Conservation (phyloP, 352 stramenopile species). For the Globisporangium orthogonon region DNA sequence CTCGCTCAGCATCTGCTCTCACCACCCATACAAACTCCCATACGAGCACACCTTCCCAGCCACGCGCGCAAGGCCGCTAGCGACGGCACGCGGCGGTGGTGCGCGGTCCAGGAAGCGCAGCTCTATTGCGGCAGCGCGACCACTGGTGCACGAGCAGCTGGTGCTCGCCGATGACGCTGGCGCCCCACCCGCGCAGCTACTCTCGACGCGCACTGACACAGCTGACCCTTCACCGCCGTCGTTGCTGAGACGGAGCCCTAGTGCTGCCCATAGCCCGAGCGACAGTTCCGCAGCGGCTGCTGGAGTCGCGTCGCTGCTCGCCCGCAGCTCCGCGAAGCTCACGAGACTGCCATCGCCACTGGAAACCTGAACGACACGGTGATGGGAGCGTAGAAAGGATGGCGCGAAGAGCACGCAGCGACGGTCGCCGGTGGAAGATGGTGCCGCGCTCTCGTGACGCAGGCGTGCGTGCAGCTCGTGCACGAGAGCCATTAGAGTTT, state of each 20-base stretch:
- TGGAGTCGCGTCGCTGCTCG: too few relatives aligned
- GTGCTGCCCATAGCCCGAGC: not conserved
- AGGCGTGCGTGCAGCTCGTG: not conserved
- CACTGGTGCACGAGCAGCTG: conserved; percentile 26
- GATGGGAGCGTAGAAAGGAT: not conserved
- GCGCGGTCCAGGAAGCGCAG: conserved; percentile 31
- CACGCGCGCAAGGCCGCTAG: conserved; percentile 28
- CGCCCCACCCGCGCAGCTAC: not conserved
- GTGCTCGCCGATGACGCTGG: too few relatives aligned
- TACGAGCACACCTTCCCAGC: conserved; percentile 11
- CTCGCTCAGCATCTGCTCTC: not conserved
- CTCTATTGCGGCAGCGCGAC: conserved; percentile 17
- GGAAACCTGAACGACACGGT: not conserved
- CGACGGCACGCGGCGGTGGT: conserved; percentile 30
- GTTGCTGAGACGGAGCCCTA: not conserved
- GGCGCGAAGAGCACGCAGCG: not conserved
- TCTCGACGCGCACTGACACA: not conserved
- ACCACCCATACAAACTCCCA: not conserved
- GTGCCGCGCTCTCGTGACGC: not conserved
- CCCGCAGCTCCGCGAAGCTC: not conserved
- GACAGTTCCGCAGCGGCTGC: not conserved
- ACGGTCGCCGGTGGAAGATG: not conserved
- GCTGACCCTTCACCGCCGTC: too few relatives aligned
- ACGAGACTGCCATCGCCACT: not conserved
- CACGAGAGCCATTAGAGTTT: too few relatives aligned